Percentiles rank a stretch among this genome's conserved stretches.
Evolutionary conservation across 345 rosid species (phyloP).

Genomic region (Aethionema arabicum): DNA sequence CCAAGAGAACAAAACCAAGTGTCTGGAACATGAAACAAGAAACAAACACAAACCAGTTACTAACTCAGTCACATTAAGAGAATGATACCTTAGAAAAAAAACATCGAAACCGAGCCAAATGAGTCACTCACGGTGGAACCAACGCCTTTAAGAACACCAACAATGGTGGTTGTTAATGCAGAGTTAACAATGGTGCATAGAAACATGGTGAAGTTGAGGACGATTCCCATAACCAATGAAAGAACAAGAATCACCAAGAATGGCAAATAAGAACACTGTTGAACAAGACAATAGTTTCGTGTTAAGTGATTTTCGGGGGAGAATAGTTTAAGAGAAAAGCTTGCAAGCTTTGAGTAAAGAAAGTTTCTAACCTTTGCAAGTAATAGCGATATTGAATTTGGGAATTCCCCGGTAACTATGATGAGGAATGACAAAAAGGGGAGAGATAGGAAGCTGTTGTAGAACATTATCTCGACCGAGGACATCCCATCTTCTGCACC

Average conservation of each 20-base stretch:
- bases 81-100: constrained; percentile 5
- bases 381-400: constrained; percentile 64
- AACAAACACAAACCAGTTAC: background rate
- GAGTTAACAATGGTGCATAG: constrained; percentile 96
- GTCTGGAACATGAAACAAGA: constrained; percentile 46
- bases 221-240: constrained; percentile 90
- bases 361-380: constrained; percentile 74
- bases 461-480: constrained; percentile 89
- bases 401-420: constrained; percentile 82
- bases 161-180: constrained; percentile 94
- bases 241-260: constrained; percentile 63
- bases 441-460: constrained; percentile 89
- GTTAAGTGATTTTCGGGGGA: background rate
- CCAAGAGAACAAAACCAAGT: constrained; percentile 84
- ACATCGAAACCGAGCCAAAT: background rate
- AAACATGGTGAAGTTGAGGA: constrained; percentile 96
- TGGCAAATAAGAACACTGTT: constrained; percentile 75
- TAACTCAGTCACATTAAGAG: background rate
- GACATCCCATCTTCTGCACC: constrained; percentile 98
- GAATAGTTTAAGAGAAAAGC: constrained; percentile 14
- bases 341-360: constrained; percentile 1
- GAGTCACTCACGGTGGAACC: constrained; percentile 77
- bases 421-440: constrained; percentile 81
- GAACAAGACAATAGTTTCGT: background rate
- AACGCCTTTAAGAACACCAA: constrained; percentile 97